Base-by-base conservation (phyloP, 257 asterid genomes). In the Galeopsis tetrahit region DNA sequence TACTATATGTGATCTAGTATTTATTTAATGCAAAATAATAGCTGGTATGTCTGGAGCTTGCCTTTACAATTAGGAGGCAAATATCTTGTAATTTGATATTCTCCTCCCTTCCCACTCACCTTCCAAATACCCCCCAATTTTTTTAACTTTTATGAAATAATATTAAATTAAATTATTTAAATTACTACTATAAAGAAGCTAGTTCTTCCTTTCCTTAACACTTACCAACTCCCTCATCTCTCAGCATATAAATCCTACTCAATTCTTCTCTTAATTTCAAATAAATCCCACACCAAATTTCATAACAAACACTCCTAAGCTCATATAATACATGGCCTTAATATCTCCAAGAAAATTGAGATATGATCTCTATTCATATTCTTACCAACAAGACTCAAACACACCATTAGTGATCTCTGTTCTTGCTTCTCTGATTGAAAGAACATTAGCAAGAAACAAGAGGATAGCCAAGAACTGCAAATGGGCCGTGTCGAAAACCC, bases 321-420 rank as follows among this genome's bases (percentile, higher is more conserved):
- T 63, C 60, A 63, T 75, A 68, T 7, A 6, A 4, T 14, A 5
- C 6, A 90, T 93, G 98, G 95, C 89, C 11, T 57, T 84, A 40
- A 78, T 94, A 66, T 94, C 98, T 52, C 98, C 98, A 68, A 87
- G 83, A 79, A 89, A 86, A 80, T 82, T 94, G 33, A 84, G 98
- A 69, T 62, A 75, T 52, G 98, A 94, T 81, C 86, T 93, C 2
- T 85, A 94, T 66, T 89, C 88, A 4, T 82, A 80, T 64, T 81
- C 98, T 1, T 82, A 89, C 75, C 64, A 80, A 51, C 66, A 87
- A 63, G 81, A 82, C 62, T 78, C 93, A 6, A 82, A 68, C 55
- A 82, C 82, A 36, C 99, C 99, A 28, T 56, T 87, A 32, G 99
- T 91, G 49, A 88, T 94, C n/a, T 91, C 96, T 0, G 99, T 94